Base-by-base conservation (phyloP, 1,284 basidiomycete species). In the Meira miltonrushii region DNA sequence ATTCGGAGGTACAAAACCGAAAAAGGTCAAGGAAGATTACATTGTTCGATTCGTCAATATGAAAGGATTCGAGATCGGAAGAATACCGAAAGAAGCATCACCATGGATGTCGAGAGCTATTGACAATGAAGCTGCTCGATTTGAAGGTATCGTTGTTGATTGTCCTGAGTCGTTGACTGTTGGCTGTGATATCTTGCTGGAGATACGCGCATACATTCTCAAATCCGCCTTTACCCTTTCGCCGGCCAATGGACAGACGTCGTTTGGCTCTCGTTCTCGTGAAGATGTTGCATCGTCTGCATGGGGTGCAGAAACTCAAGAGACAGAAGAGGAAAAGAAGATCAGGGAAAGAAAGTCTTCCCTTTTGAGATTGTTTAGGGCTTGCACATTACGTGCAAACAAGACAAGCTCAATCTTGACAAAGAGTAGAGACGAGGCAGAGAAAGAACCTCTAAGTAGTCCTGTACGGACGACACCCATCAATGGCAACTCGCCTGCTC, bases 291-390 rank as follows among this genome's bases (percentile, higher is more conserved):
- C 15, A 1, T 39, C 50, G 6, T 19, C 43, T 21, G 21, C 15
- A 1, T 56, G 55, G 55, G 41, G 55, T 33, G 58, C 64, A 15
- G 87, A 89, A 77, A 87, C 86, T 0, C 80, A 84, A 51, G 90
- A 92, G 72, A 90, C 88, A 0, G 80, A 82, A 2, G 83, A 85
- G 57, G 90, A 93, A 79, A 85, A 86, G 64, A 79, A 78, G 15
- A 81, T 93, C n/a, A 83, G 89, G 39, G 86, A 88, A 72, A 82
- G 90, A 39, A 92, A 92, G 72, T 79, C 80, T n/a, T 83, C 70
- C 4, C 54, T 79, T 23, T 46, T 72, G 2, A 62, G 68, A 23
- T 62, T 79, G 44, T 78, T 79, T 38, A 58, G 68, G 11, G 65
- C 71, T 9, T 75, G 71, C 55, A 65, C 67, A 6, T 55, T 79